A percentile compares a stretch with the other conserved stretches of the same genome.
Evolutionary conservation across 441 rosid genomes (phyloP).

Genomic region (Pelargonium myrrhifolium): DNA sequence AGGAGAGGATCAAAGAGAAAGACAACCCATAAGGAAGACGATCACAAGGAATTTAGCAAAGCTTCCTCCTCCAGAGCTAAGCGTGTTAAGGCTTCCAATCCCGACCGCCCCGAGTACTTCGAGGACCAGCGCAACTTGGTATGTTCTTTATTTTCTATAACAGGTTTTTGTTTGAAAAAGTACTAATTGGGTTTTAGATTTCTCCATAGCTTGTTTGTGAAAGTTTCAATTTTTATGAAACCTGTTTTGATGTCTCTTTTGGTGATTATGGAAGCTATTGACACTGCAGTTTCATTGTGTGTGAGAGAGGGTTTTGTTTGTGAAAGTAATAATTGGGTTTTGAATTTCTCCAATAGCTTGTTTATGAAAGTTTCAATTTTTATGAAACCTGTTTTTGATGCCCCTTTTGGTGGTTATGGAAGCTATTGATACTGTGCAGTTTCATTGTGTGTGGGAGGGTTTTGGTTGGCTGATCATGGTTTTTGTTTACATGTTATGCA

Average conservation of each 20-base stretch:
- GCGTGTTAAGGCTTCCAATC: slow-evolving; percentile 39
- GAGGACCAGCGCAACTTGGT: slow-evolving; percentile 87
- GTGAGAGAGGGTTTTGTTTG: background rate
- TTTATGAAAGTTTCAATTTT: background rate
- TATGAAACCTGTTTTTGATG: background rate
- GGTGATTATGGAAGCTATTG: too few species aligned
- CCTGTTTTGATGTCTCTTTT: background rate
- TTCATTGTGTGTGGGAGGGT: background rate
- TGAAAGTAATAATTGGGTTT: background rate
- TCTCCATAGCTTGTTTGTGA: background rate
- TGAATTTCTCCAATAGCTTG: background rate
- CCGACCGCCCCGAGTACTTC: slow-evolving; percentile 59
- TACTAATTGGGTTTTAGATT: background rate
- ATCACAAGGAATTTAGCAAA: slow-evolving; percentile 17
- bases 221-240: background rate
- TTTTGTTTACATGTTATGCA: slow-evolving; percentile 27
- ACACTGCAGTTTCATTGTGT: too few species aligned
- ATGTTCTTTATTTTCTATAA: background rate
- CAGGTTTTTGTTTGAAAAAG: background rate
- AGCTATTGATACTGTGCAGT: too few species aligned
- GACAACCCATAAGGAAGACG: slow-evolving; percentile 29
- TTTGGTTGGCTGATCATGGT: background rate
- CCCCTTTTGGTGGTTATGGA: background rate
- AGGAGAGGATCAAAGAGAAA: slow-evolving; percentile 71
- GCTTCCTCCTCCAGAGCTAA: slow-evolving; percentile 39